These are phyloP conservation scores for Starmerella etchellsii DNA, from an alignment of 805 yeast genomes.

Conservation along the genomic window DNA sequence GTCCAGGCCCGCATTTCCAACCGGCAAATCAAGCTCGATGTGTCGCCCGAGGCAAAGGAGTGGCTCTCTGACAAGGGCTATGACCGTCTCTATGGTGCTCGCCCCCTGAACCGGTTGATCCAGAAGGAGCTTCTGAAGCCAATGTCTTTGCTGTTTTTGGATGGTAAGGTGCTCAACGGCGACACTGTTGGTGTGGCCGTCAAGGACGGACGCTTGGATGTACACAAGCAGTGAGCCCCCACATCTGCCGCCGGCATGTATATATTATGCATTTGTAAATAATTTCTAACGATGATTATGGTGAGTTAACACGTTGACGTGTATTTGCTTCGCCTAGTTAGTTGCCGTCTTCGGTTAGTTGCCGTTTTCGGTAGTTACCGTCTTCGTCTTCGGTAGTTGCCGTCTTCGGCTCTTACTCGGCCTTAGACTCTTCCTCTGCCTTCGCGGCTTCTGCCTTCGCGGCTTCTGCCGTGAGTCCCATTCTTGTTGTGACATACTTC, in stretches of 20 bases:
- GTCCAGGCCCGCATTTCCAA: constrained; percentile 65
- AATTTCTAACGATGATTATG: neutral
- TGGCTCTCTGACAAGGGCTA: constrained; percentile 80
- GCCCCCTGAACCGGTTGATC: constrained; percentile 84
- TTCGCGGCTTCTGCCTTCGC: too few relatives aligned
- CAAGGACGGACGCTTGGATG: constrained; percentile 31
- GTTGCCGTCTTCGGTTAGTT: too few relatives aligned
- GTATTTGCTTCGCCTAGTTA: too few relatives aligned
- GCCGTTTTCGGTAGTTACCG: too few relatives aligned
- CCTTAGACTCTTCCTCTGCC: too few relatives aligned
- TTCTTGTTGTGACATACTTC: constrained; percentile 76
- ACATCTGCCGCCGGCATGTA: too few relatives aligned
- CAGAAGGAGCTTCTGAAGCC: constrained; percentile 80
- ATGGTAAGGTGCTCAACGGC: constrained; percentile 57
- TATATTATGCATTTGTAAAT: neutral
- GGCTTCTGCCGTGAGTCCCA: constrained; percentile 39
- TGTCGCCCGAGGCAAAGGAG: constrained; percentile 52
- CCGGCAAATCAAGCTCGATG: constrained; percentile 52
- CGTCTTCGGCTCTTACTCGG: too few relatives aligned
- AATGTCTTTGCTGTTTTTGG: constrained; percentile 64
- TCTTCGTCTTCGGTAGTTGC: too few relatives aligned
- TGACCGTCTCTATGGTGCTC: constrained; percentile 86
- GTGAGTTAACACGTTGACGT: neutral
- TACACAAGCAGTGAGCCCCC: constrained; percentile 10
- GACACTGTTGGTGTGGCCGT: constrained; percentile 44